These are phyloP conservation scores for Mycena floridula DNA, from an alignment of 768 basidiomycete genomes.

Conservation along the genomic window DNA sequence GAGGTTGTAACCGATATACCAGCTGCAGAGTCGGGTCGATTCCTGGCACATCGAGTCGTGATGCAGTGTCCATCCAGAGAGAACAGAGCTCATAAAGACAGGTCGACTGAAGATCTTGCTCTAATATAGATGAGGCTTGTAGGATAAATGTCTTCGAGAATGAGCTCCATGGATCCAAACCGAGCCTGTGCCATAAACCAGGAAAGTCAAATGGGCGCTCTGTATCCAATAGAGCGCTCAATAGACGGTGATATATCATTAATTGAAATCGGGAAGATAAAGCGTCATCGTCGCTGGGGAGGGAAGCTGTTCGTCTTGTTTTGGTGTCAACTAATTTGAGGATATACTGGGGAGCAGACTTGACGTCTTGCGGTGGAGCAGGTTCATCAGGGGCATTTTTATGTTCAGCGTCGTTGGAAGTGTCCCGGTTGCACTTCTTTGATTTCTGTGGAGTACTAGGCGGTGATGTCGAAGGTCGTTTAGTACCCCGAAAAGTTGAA, in stretches of 20 bases:
- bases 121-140: slow-evolving; percentile 13
- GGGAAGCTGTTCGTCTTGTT: slow-evolving; percentile 41
- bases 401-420: neutral
- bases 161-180: slow-evolving; percentile 31
- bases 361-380: neutral
- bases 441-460: slow-evolving; percentile 4
- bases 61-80: slow-evolving; percentile 24
- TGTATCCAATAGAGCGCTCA: slow-evolving; percentile 42
- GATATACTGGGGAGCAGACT: slow-evolving; percentile 14
- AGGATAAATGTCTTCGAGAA: slow-evolving; percentile 49
- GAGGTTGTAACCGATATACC: slow-evolving; percentile 43
- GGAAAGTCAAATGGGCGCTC: slow-evolving; percentile 45
- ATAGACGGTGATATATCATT: slow-evolving; percentile 70
- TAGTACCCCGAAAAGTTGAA: too few relatives aligned
- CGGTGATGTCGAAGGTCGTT: neutral
- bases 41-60: slow-evolving; percentile 19
- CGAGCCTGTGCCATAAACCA: slow-evolving; percentile 42
- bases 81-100: slow-evolving; percentile 34
- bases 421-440: slow-evolving; percentile 1
- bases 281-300: slow-evolving; percentile 57
- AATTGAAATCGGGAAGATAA: slow-evolving; percentile 60
- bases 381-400: neutral
- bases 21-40: slow-evolving; percentile 39
- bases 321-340: slow-evolving; percentile 64
- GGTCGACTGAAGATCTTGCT: neutral